Conservation (phyloP, 2,329 filamentous ascomycete species). For the Zasmidium angulare region DNA sequence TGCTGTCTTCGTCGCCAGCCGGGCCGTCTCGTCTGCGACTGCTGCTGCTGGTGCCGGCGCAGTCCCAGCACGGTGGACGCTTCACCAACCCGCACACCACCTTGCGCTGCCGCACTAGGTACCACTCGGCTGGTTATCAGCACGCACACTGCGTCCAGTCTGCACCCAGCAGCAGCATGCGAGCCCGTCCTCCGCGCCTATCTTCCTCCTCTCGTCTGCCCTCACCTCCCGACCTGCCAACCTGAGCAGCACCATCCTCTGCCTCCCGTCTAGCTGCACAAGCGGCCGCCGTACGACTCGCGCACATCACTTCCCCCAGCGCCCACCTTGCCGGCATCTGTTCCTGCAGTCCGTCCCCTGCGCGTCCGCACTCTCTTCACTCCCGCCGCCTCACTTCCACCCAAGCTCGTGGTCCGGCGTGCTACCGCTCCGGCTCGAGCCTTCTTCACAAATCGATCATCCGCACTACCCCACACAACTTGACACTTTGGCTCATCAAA, state of each 20-base stretch:
- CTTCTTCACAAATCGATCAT: conserved; percentile 1
- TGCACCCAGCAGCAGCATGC: background rate
- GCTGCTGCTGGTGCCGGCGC: background rate
- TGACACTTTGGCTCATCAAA: background rate
- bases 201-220: background rate
- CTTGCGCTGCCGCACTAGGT: too few species aligned
- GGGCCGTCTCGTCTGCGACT: too few species aligned
- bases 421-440: conserved; percentile 6
- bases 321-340: background rate
- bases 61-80: too few species aligned
- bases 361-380: background rate
- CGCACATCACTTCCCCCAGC: background rate
- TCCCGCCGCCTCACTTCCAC: background rate
- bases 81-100: background rate
- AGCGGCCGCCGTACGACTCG: background rate
- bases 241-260: background rate
- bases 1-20: background rate
- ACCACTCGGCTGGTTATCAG: background rate
- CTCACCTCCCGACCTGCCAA: background rate
- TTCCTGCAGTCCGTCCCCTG: background rate
- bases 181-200: background rate
- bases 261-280: background rate
- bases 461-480: conserved; percentile 4
- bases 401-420: too few species aligned
- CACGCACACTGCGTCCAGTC: background rate